phyloP scores from a whole-genome alignment of 2,329 filamentous ascomycete species.

The Ascochyta clinopodiicola region DNA sequence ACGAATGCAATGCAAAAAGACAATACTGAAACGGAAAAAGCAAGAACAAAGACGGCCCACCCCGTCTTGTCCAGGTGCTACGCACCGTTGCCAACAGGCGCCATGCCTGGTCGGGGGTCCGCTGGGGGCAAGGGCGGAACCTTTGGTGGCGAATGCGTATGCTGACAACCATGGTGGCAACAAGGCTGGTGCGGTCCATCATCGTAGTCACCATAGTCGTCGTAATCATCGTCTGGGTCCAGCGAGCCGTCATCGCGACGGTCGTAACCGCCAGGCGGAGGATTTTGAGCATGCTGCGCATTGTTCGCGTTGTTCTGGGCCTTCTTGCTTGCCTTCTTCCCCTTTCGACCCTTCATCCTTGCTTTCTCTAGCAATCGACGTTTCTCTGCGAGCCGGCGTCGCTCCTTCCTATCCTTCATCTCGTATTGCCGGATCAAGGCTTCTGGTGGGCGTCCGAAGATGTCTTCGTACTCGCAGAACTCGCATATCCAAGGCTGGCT shows the following conservation, averaged over 20 bases:
- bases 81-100: constrained; percentile 36
- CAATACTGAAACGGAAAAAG: constrained; percentile 38
- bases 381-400: constrained; percentile 85
- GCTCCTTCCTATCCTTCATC: constrained; percentile 86
- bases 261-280: constrained; percentile 39
- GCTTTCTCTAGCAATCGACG: constrained; percentile 86
- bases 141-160: constrained; percentile 40
- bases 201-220: constrained; percentile 46
- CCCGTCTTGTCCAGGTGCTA: constrained; percentile 48
- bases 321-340: constrained; percentile 79
- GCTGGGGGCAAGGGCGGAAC: constrained; percentile 32
- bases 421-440: constrained; percentile 92
- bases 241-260: constrained; percentile 40
- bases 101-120: constrained; percentile 31
- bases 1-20: constrained; percentile 38
- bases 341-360: constrained; percentile 90
- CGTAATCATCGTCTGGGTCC: constrained; percentile 45
- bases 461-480: constrained; percentile 96
- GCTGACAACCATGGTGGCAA: constrained; percentile 43
- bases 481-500: constrained; percentile 95
- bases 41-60: constrained; percentile 50
- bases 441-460: constrained; percentile 85
- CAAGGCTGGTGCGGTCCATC: constrained; percentile 33
- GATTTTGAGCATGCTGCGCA: constrained; percentile 40
- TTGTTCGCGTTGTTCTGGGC: constrained; percentile 44